Evolutionary conservation across 257 asterid species (phyloP).

Genomic region (Ocimum tenuiflorum): DNA sequence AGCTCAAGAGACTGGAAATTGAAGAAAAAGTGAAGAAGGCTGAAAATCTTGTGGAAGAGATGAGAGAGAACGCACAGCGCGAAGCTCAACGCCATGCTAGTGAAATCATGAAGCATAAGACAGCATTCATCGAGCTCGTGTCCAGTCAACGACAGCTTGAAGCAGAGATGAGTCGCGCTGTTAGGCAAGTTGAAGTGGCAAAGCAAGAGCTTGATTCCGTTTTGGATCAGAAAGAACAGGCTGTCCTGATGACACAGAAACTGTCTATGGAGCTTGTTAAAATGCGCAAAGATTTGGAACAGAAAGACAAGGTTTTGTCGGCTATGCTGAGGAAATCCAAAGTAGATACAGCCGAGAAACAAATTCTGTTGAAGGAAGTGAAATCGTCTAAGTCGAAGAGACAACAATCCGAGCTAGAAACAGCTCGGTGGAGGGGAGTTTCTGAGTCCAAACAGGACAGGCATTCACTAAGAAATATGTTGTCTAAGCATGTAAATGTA

Average conservation of each 20-base stretch:
- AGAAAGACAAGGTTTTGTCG: constrained; percentile 78
- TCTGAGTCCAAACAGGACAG: constrained; percentile 47
- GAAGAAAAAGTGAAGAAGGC: constrained; percentile 47
- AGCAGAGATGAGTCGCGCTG: constrained; percentile 79
- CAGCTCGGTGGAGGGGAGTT: constrained; percentile 34
- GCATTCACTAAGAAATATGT: constrained; percentile 51
- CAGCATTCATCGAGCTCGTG: constrained; percentile 75
- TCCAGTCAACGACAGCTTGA: constrained; percentile 86
- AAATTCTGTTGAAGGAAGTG: constrained; percentile 63
- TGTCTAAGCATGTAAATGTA: constrained; percentile 46
- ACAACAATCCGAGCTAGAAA: constrained; percentile 54
- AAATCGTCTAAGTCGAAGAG: constrained; percentile 52
- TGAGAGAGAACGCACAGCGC: constrained; percentile 32
- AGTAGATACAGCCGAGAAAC: constrained; percentile 61
- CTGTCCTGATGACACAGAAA: constrained; percentile 52
- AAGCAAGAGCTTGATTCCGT: constrained; percentile 57
- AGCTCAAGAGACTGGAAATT: constrained; percentile 33
- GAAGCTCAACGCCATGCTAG: constrained; percentile 56
- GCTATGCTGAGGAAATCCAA: constrained; percentile 80
- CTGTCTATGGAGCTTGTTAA: constrained; percentile 63
- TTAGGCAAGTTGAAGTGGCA: constrained; percentile 67
- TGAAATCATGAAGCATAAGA: constrained; percentile 59
- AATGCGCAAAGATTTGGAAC: constrained; percentile 60
- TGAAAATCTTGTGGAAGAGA: constrained; percentile 38
- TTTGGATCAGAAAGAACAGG: constrained; percentile 64